Percentiles rank a stretch among this genome's conserved stretches.
Evolutionary conservation across 1,284 basidiomycete species (phyloP).

Genomic region (Melampsora larici-populina): DNA sequence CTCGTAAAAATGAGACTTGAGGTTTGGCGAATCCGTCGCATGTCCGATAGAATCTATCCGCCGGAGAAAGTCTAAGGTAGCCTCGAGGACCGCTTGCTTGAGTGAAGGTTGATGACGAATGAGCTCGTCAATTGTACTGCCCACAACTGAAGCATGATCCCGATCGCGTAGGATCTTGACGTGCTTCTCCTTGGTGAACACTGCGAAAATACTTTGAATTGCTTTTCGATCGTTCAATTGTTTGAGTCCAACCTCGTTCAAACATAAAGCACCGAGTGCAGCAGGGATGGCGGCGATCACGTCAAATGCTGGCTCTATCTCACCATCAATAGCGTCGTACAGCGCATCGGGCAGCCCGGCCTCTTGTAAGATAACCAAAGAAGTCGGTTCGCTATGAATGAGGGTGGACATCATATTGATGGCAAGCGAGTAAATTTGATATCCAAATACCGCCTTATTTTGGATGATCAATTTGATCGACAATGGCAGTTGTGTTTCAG

Average conservation of each 20-base stretch:
- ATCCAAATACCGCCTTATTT: conserved; percentile 76
- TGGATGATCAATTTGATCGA: conserved; percentile 86
- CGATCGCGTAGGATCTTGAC: conserved; percentile 85
- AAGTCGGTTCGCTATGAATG: conserved; percentile 98
- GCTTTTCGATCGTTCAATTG: conserved; percentile 69
- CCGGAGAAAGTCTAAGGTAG: conserved; percentile 67
- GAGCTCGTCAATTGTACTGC: conserved; percentile 87
- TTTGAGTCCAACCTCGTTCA: conserved; percentile 84
- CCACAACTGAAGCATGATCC: conserved; percentile 84
- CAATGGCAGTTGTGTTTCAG: conserved; percentile 81
- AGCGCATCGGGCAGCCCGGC: conserved; percentile 82
- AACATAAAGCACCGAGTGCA: conserved; percentile 91
- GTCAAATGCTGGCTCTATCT: conserved; percentile 82
- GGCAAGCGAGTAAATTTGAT: conserved; percentile 77
- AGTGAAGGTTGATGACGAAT: conserved; percentile 90
- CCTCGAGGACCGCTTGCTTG: conserved; percentile 72
- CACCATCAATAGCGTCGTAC: conserved; percentile 76
- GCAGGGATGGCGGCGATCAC: conserved; percentile 89
- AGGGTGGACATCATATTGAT: conserved; percentile 98
- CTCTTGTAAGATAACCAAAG: conserved; percentile 87
- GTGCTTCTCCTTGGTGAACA: conserved; percentile 80
- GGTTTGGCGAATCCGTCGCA: conserved; percentile 60
- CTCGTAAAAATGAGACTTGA: conserved; percentile 1
- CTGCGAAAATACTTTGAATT: conserved; percentile 76
- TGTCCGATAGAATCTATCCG: conserved; percentile 71